Conservation (phyloP, 805 yeast species). For the Maudiozyma bulderi region DNA sequence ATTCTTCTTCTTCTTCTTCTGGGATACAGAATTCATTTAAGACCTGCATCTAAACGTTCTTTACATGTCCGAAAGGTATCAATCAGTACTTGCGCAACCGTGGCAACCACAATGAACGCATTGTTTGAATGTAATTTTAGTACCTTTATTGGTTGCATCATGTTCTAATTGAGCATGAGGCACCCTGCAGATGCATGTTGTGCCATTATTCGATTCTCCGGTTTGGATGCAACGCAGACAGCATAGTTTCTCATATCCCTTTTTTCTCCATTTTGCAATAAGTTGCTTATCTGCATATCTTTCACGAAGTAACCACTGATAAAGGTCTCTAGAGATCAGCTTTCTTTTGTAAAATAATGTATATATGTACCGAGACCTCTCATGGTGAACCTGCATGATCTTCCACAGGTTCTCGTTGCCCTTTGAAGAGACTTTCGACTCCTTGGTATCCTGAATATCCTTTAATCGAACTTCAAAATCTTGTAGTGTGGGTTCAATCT, state of each 20-base stretch:
- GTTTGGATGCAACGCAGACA: constrained; percentile 70
- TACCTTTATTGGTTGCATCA: constrained; percentile 19
- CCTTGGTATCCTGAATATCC: constrained; percentile 36
- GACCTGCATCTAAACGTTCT: too few species aligned
- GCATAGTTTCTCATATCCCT: constrained; percentile 80
- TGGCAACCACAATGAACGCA: constrained; percentile 79
- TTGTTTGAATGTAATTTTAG: constrained; percentile 33
- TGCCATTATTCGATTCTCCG: constrained; percentile 50
- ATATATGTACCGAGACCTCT: constrained; percentile 65
- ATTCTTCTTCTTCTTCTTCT: too few species aligned
- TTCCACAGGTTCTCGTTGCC: constrained; percentile 60
- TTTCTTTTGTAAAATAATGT: constrained; percentile 63
- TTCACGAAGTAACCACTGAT: constrained; percentile 63
- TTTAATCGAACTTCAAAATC: constrained; percentile 52
- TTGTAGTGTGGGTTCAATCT: constrained; percentile 53
- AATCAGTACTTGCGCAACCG: constrained; percentile 76
- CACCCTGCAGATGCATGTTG: constrained; percentile 78
- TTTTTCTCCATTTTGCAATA: constrained; percentile 77
- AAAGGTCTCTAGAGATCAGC: constrained; percentile 55
- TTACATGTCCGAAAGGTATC: constrained; percentile 4
- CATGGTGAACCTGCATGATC: constrained; percentile 60
- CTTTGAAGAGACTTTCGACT: constrained; percentile 36
- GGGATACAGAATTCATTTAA: too few species aligned
- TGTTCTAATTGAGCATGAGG: constrained; percentile 47
- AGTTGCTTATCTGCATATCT: constrained; percentile 57